Conservation (phyloP, 108 stramenopile species). For the Phaeodactylum tricornutum region DNA sequence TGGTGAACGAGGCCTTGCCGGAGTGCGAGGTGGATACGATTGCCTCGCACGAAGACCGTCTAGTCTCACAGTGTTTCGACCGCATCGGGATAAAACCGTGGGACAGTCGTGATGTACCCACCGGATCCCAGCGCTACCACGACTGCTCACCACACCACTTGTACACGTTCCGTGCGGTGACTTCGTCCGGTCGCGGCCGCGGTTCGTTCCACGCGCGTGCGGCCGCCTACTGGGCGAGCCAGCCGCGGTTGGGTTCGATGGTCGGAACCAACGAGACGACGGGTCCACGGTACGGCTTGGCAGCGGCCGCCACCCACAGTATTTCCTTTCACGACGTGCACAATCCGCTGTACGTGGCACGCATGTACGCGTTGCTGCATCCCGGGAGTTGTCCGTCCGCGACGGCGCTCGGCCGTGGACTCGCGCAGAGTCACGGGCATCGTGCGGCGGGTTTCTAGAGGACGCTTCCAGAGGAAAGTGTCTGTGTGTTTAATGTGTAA, state of each 20-base stretch:
- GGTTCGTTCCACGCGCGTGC: conserved; percentile 9
- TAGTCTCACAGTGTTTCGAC: conserved; percentile 18
- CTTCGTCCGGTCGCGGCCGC: background rate
- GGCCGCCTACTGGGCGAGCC: conserved; percentile 8
- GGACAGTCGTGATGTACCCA: conserved; percentile 14
- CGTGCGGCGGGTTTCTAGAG: too few species aligned
- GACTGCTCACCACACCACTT: conserved; percentile 12
- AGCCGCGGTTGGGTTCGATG: conserved; percentile 2
- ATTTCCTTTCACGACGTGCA: conserved; percentile 23
- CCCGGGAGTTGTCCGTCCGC: conserved; percentile 14
- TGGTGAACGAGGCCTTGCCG: conserved; percentile 6
- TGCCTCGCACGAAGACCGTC: conserved; percentile 23
- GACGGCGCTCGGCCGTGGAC: too few species aligned
- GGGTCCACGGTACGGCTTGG: conserved; percentile 22
- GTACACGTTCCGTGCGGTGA: conserved; percentile 13
- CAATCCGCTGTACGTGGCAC: conserved; percentile 14
- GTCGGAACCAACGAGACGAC: background rate
- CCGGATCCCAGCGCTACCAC: conserved; percentile 23
- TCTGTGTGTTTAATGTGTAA: too few species aligned
- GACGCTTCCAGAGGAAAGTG: too few species aligned
- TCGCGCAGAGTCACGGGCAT: too few species aligned
- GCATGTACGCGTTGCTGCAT: conserved; percentile 26
- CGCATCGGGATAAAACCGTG: conserved; percentile 11
- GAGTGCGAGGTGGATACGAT: conserved; percentile 1
- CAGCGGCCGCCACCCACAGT: conserved; percentile 16